Conservation (phyloP, 1,139 yeast species). For the Pneumocystis murina region DNA sequence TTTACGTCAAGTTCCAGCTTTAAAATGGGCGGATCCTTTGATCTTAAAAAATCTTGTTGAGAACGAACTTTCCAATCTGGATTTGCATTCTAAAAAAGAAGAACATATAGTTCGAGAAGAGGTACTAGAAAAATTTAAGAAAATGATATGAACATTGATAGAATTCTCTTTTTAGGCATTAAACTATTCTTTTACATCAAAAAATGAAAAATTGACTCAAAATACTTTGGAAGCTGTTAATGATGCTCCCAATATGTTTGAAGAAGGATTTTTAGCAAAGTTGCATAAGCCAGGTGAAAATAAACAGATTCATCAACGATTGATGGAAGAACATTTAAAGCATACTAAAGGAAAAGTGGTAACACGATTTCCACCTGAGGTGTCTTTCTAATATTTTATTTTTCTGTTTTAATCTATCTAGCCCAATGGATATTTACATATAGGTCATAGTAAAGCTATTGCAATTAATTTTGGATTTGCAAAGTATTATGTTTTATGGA, state of each 20-base stretch:
- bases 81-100: not conserved
- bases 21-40: not conserved
- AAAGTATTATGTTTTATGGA: not conserved
- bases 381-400: not conserved
- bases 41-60: not conserved
- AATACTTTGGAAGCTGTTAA: slow-evolving; percentile 21
- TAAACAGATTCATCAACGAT: slow-evolving; percentile 75
- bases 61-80: not conserved
- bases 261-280: slow-evolving; percentile 91
- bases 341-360: slow-evolving; percentile 68
- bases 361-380: slow-evolving; percentile 94
- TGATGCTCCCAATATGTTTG: slow-evolving; percentile 58
- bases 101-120: not conserved
- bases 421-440: slow-evolving; percentile 90
- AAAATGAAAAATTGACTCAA: slow-evolving; percentile 3
- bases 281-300: slow-evolving; percentile 92
- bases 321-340: slow-evolving; percentile 62
- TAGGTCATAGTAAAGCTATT: slow-evolving; percentile 96
- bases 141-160: not conserved
- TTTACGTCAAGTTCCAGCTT: not conserved
- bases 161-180: not conserved
- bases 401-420: not conserved
- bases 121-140: not conserved
- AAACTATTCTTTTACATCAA: not conserved
- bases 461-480: slow-evolving; percentile 95